Evolutionary conservation across 2,329 filamentous ascomycete genomes (phyloP).

Genomic region (Eurotiales sp.): DNA sequence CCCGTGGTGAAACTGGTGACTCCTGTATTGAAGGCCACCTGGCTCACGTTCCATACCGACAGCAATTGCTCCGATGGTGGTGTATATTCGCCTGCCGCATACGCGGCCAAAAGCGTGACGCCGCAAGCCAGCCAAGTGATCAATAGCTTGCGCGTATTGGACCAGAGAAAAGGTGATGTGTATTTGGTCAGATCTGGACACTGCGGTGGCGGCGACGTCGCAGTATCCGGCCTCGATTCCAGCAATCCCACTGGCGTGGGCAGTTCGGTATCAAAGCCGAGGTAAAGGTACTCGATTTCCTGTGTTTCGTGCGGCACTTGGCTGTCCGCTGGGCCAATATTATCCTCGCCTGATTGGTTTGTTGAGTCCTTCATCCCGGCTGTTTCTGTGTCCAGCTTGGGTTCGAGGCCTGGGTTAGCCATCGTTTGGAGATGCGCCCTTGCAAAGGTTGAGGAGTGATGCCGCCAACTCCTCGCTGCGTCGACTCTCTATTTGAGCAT

Average conservation of each 20-base stretch:
- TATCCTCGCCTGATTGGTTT: too few relatives aligned
- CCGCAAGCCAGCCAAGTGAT: constrained; percentile 71
- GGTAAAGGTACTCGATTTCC: constrained; percentile 54
- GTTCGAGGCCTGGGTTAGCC: too few relatives aligned
- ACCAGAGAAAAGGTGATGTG: constrained; percentile 70
- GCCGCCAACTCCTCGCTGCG: too few relatives aligned
- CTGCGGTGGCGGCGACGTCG: constrained; percentile 44
- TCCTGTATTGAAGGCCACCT: constrained; percentile 65
- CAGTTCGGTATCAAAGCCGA: constrained; percentile 60
- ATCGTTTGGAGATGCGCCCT: too few relatives aligned
- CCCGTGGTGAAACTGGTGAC: constrained; percentile 80
- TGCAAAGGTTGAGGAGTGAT: too few relatives aligned
- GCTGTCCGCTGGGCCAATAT: too few relatives aligned
- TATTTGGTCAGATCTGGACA: constrained; percentile 65
- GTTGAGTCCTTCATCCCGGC: too few relatives aligned
- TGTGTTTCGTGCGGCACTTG: constrained; percentile 2
- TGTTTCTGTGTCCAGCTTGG: too few relatives aligned
- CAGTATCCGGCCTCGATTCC: constrained; percentile 25
- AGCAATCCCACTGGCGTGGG: constrained; percentile 41
- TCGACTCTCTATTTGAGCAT: too few relatives aligned
- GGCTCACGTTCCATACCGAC: constrained; percentile 60
- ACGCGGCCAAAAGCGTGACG: constrained; percentile 74
- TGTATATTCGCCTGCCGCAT: constrained; percentile 75
- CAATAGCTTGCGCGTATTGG: constrained; percentile 62
- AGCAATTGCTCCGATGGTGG: constrained; percentile 65